A percentile compares a stretch with the other conserved stretches of the same genome.
These are phyloP conservation scores for Claviceps sorghi DNA, from an alignment of 2,329 filamentous ascomycete genomes.

Conservation along the genomic window DNA sequence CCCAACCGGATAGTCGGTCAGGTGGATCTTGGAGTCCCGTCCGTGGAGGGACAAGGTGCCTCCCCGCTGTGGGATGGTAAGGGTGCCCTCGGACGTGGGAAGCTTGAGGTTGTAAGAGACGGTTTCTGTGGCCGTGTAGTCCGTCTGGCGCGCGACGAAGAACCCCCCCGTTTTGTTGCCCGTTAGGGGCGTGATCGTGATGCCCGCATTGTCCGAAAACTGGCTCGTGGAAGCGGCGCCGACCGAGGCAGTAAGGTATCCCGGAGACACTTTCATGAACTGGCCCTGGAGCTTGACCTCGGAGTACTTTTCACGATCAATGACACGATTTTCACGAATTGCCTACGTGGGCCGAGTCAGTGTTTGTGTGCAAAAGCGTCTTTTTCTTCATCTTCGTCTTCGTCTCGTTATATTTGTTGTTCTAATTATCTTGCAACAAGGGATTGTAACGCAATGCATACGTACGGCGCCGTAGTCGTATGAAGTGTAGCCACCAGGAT, in stretches of 20 bases:
- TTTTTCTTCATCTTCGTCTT: neutral
- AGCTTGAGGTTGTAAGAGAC: constrained; percentile 51
- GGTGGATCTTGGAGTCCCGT: constrained; percentile 52
- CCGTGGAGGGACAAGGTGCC: constrained; percentile 43
- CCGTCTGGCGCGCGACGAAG: constrained; percentile 52
- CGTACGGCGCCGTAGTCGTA: constrained; percentile 38
- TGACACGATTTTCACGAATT: constrained; percentile 54
- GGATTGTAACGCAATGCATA: neutral
- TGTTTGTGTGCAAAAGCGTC: constrained; percentile 8
- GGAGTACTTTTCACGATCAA: constrained; percentile 62
- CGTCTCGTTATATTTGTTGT: neutral
- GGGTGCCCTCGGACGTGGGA: constrained; percentile 38
- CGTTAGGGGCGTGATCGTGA: constrained; percentile 48
- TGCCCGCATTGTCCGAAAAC: constrained; percentile 34
- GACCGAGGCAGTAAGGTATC: constrained; percentile 47
- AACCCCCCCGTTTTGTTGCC: constrained; percentile 41
- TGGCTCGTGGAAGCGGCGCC: constrained; percentile 34
- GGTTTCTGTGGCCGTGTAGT: constrained; percentile 43
- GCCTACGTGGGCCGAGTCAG: constrained; percentile 3
- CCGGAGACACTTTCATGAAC: constrained; percentile 58
- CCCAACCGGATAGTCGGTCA: constrained; percentile 51
- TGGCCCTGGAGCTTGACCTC: constrained; percentile 65
- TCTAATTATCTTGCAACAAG: constrained; percentile 7
- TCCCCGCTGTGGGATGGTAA: constrained; percentile 45
- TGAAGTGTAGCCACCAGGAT: constrained; percentile 48